Base-by-base conservation (phyloP, 371 early-diverging fungal species). In the Coemansia sp. region DNA sequence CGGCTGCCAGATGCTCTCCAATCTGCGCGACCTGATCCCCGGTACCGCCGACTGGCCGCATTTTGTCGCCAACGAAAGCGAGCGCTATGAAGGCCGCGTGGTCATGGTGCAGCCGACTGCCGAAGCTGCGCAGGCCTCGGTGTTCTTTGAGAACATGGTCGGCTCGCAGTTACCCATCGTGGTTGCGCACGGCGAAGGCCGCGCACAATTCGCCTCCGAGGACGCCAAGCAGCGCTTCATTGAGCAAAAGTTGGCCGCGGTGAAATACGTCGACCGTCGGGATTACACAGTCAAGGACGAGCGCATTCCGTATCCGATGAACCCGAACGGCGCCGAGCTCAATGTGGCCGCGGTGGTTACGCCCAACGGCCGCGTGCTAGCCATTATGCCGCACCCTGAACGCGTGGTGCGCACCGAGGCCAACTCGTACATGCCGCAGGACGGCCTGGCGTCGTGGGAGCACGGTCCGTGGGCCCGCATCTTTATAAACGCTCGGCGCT, bases 361-460 rank as follows among this genome's bases (percentile, higher is more conserved):
- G 37, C 37, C 37, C 37, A 37, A 37, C 37, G 98, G 98, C 16
- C 87, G 96, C 62, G 91, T 95, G 4, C 71, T 94, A 66, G 90
- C 90, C 33, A 83, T 96, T 83, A 98, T 98, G 98, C 98, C 98
- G 59, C 98, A 98, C 71, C 98, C 98, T n/a, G 98, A 98, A 82
- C 87, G 98, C 55, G 91, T 91, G 42, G 84, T 92, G 3, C 82
- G 90, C 43, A 86, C 87, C 40, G 86, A 88, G 59, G 83, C 91
- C 54, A 94, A 95, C 75, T 94, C 96, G 24, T 98, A 91, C 88
- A 83, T 90, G 53, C 91, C 93, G 11, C 59, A 74, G 10, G 81
- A 85, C 16, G 49, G 62, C 40, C 62, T 79, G 38, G 54, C 65
- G n/a, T 68, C 79, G 14, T 89, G 90, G 88, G 86, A 83, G 32